A percentile compares a stretch with the other conserved stretches of the same genome.
phyloP scores from a whole-genome alignment of 2,329 filamentous ascomycete species.

The Colletotrichum sp. region DNA sequence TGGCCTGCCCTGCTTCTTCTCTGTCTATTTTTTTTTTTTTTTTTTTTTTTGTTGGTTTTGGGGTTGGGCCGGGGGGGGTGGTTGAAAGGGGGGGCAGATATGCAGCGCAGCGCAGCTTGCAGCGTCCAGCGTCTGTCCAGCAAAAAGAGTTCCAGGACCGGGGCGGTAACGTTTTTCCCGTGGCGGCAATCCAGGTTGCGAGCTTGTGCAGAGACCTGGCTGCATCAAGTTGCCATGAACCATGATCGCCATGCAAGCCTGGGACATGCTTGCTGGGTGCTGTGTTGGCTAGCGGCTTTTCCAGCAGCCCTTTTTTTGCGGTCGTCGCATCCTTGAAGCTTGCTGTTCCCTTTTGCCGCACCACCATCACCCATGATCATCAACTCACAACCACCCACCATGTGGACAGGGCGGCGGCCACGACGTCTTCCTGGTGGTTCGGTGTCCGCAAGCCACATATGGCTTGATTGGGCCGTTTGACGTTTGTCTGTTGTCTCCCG shows the following conservation, averaged over 20 bases:
- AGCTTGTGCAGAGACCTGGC: conserved; percentile 27
- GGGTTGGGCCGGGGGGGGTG: too few species aligned
- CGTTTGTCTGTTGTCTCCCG: background rate
- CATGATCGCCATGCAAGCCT: conserved; percentile 37
- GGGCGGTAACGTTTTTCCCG: conserved; percentile 26
- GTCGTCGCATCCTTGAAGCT: background rate
- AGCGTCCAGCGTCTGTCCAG: conserved; percentile 21
- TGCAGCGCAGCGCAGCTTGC: conserved; percentile 30
- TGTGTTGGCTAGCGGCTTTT: conserved; percentile 19
- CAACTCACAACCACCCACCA: background rate
- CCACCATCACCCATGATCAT: conserved; percentile 1
- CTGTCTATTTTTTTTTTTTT: background rate
- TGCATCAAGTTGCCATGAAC: conserved; percentile 41
- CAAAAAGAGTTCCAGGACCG: conserved; percentile 25
- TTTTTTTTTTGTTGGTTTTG: background rate
- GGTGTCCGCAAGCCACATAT: conserved; percentile 7
- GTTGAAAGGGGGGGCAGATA: conserved; percentile 55
- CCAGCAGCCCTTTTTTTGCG: background rate
- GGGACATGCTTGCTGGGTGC: conserved; percentile 20
- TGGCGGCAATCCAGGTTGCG: conserved; percentile 28
- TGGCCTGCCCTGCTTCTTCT: background rate
- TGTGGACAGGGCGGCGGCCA: background rate
- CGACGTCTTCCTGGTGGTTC: background rate
- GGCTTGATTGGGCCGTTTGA: background rate
- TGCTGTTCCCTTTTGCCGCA: conserved; percentile 3